A percentile compares a stretch with the other conserved stretches of the same genome.
Conservation (phyloP, 2,329 filamentous ascomycete species). For the Grosmannia clavigera region DNA sequence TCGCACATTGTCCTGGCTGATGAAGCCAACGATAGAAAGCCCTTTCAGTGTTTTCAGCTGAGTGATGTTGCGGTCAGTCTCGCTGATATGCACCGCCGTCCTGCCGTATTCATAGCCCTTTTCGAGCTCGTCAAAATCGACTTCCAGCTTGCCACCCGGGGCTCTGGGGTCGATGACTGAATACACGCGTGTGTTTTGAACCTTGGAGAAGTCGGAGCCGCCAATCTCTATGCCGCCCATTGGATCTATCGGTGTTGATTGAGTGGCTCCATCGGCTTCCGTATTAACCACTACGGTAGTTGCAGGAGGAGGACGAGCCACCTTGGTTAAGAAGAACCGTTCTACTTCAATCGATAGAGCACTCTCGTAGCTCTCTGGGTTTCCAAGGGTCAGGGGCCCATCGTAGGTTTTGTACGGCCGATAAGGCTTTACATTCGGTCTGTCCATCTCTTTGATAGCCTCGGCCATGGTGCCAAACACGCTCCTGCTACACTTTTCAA, state of each 20-base stretch:
- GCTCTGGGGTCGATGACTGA: constrained; percentile 63
- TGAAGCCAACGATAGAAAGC: constrained; percentile 79
- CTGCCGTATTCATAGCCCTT: constrained; percentile 91
- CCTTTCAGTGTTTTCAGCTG: constrained; percentile 64
- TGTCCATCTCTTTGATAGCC: constrained; percentile 68
- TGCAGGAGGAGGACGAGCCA: constrained; percentile 61
- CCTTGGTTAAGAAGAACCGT: constrained; percentile 76
- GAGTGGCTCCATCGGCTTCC: constrained; percentile 30
- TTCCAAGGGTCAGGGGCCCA: constrained; percentile 67
- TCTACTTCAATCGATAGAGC: constrained; percentile 78
- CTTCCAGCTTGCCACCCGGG: constrained; percentile 68
- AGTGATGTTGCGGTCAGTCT: constrained; percentile 79
- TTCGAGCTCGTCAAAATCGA: constrained; percentile 72
- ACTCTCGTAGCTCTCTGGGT: constrained; percentile 58
- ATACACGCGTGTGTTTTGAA: constrained; percentile 71
- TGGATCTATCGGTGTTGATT: constrained; percentile 39
- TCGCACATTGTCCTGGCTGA: constrained; percentile 55
- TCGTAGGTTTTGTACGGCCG: constrained; percentile 69
- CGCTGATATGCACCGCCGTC: constrained; percentile 79
- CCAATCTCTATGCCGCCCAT: constrained; percentile 36
- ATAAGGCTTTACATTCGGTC: constrained; percentile 63
- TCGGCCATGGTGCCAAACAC: constrained; percentile 75
- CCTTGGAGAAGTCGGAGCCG: constrained; percentile 43
- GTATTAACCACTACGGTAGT: constrained; percentile 58
- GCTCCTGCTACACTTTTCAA: constrained; percentile 54